These are phyloP conservation scores for Lathyrus aphaca DNA, from an alignment of 306 rosid species.

Conservation along the genomic window DNA sequence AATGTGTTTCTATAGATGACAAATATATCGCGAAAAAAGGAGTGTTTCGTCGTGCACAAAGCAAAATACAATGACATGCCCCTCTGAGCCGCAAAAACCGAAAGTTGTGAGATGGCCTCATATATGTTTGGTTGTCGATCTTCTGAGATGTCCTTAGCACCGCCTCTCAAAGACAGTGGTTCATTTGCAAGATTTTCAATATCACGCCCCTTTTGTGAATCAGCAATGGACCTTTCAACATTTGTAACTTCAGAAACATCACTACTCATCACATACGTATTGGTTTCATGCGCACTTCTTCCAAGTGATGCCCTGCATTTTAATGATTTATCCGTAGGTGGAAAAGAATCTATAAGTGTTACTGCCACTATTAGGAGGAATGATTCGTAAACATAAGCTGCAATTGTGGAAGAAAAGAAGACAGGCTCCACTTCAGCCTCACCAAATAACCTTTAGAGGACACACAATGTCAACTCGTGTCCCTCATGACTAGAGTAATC, in stretches of 20 bases:
- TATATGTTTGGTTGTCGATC: slow-evolving; percentile 56
- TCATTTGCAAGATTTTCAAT: slow-evolving; percentile 59
- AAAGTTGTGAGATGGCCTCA: slow-evolving; percentile 50
- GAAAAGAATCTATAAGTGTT: slow-evolving; percentile 91
- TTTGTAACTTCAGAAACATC: slow-evolving; percentile 58
- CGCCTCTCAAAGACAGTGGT: slow-evolving; percentile 52
- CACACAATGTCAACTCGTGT: slow-evolving; percentile 96
- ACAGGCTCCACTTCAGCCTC: slow-evolving; percentile 92
- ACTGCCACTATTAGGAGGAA: slow-evolving; percentile 84
- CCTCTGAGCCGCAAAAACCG: slow-evolving; percentile 76
- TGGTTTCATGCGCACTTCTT: too few relatives aligned
- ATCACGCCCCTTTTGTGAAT: slow-evolving; percentile 54
- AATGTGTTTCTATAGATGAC: slow-evolving; percentile 67
- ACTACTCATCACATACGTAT: slow-evolving; percentile 49
- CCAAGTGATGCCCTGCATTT: too few relatives aligned
- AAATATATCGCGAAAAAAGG: slow-evolving; percentile 82
- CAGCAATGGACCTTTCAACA: slow-evolving; percentile 60
- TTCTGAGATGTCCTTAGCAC: slow-evolving; percentile 66
- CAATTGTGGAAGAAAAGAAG: slow-evolving; percentile 88
- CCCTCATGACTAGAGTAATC: slow-evolving; percentile 89
- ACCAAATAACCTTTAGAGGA: slow-evolving; percentile 96
- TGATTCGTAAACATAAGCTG: slow-evolving; percentile 89
- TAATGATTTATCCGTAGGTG: too few relatives aligned
- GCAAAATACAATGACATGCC: slow-evolving; percentile 92
- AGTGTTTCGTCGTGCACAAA: slow-evolving; percentile 89